Evolutionary conservation across 345 rosid genomes (phyloP).

Genomic region (Ailanthus altissimus): DNA sequence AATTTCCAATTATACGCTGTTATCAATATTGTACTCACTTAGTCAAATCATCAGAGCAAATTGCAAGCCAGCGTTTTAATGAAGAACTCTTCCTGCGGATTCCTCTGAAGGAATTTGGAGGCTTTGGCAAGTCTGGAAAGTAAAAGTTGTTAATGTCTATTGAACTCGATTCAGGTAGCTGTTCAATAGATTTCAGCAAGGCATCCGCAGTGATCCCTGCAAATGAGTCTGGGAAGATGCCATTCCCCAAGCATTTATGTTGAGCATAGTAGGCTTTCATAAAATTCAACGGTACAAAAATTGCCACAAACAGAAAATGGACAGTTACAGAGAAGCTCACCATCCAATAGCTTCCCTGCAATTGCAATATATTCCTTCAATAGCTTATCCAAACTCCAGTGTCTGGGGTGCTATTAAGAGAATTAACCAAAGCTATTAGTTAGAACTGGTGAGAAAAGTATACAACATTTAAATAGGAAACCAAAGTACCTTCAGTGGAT

Average conservation of each 20-base stretch:
- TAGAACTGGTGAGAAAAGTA: constrained; percentile 17
- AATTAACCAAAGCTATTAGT: constrained; percentile 26
- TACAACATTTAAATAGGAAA: constrained; percentile 18
- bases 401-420: constrained; percentile 68
- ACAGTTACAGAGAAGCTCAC: constrained; percentile 43
- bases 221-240: constrained; percentile 55
- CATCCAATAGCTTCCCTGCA: constrained; percentile 63
- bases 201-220: constrained; percentile 48
- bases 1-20: background rate
- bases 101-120: constrained; percentile 81
- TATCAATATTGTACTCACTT: constrained; percentile 46
- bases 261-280: background rate
- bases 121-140: constrained; percentile 79
- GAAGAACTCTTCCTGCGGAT: constrained; percentile 66
- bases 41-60: constrained; percentile 81
- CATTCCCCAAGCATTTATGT: constrained; percentile 18
- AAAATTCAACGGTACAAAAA: constrained; percentile 3
- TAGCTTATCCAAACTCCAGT: constrained; percentile 74
- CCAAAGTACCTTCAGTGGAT: constrained; percentile 61
- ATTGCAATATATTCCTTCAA: constrained; percentile 60
- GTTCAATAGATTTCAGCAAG: constrained; percentile 58
- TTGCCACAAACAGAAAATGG: constrained; percentile 10
- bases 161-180: constrained; percentile 52
- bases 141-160: constrained; percentile 53
- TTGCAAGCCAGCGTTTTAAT: constrained; percentile 80